Base-by-base conservation (phyloP, 2,329 filamentous ascomycete species). In the Mycosphaerella arachidis region DNA sequence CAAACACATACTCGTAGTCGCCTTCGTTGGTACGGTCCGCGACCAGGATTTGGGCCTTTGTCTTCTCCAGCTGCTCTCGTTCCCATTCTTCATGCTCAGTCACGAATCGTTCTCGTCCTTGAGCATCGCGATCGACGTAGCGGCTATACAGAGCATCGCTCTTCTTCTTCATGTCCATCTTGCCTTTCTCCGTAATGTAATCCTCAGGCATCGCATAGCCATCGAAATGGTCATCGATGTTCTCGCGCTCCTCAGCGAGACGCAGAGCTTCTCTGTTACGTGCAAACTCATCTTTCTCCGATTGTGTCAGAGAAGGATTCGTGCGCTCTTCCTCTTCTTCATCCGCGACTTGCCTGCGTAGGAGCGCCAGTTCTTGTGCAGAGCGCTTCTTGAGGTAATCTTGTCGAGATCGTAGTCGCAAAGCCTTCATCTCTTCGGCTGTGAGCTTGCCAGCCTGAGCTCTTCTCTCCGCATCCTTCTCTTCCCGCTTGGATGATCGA, bases 61-160 rank as follows among this genome's bases (percentile, higher is more conserved):
- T 92, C 74, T 95, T 95, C 58, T 87, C 83, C 0, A 89, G 84
- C 76, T 97, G 93, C 72, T 97, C 93, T 59, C 86, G 80, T 73
- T 99, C 94, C 93, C 93, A 99, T 71, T 96, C 90, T 63, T 99
- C 92, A 64, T 96, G 90, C 73, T 99, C 94, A 0, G 92, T 96
- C 59, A 96, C 85, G 68, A 91, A 95, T 68, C 88, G 88, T 73
- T 97, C 93, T 65, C 94, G 87, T 4, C 92, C 92, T 68, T 88
- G 88, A 68, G 95, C 90, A 68, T 96, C 92, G 61, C 85, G 84
- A 63, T 97, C 92, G 3, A 96, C 87, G 67, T 96, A 93, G 54
- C 92, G 86, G 73, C 91, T 92, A 76, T 96, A 96, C 10, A 99
- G 81, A 0, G 90, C 91, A 27, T 95, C 90, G 64, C 94, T 86